Conservation (phyloP, 805 yeast species). For the Saturnispora galanensis region DNA sequence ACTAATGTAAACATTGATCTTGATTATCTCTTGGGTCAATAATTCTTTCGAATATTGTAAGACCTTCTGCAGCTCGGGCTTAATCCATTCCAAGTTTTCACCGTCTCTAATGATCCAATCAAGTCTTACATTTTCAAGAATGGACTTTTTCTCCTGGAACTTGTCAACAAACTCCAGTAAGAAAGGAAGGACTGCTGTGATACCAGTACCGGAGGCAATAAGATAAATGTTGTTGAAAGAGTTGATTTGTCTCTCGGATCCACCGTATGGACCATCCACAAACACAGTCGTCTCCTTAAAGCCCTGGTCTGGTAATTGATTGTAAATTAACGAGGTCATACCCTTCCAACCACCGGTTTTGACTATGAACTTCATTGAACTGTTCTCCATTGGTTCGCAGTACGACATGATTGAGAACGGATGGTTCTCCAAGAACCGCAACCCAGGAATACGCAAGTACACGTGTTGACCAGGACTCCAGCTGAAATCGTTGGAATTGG, state of each 20-base stretch:
- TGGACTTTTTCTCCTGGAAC: slow-evolving; percentile 13
- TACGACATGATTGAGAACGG: slow-evolving; percentile 43
- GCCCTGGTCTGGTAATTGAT: slow-evolving; percentile 21
- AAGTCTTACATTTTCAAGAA: slow-evolving; percentile 27
- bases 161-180: slow-evolving; percentile 18
- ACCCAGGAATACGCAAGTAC: slow-evolving; percentile 36
- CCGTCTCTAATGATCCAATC: slow-evolving; percentile 34
- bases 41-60: slow-evolving; percentile 21
- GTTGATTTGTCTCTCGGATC: slow-evolving; percentile 34
- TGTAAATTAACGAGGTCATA: slow-evolving; percentile 30
- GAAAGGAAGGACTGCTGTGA: slow-evolving; percentile 41
- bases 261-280: slow-evolving; percentile 54
- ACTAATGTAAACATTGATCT: slow-evolving; percentile 14
- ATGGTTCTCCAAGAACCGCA: slow-evolving; percentile 40
- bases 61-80: slow-evolving; percentile 27
- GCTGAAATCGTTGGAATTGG: slow-evolving; percentile 26
- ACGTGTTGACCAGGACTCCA: slow-evolving; percentile 53
- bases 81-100: slow-evolving; percentile 32
- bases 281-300: slow-evolving; percentile 26
- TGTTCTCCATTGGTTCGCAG: slow-evolving; percentile 13
- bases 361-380: slow-evolving; percentile 34
- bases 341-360: slow-evolving; percentile 34
- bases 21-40: slow-evolving; percentile 8
- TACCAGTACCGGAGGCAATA: slow-evolving; percentile 43
- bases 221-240: slow-evolving; percentile 36